Evolutionary conservation across 2,329 filamentous ascomycete genomes (phyloP), one percentile per base, ranked within the genome.

Genomic region (Sporothrix pallida): DNA sequence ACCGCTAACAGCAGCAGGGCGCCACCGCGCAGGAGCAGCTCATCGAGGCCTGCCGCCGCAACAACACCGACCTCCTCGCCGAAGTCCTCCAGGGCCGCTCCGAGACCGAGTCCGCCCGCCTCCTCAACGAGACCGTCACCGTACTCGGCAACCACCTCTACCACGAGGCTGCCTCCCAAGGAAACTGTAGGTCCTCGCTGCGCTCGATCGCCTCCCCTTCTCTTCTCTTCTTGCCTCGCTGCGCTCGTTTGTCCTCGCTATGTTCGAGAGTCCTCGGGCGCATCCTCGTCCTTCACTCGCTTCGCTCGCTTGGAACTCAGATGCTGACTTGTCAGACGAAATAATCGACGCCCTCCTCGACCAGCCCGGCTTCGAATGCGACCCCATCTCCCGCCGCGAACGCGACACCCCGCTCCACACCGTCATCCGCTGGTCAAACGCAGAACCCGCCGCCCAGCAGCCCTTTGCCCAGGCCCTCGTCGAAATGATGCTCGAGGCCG

Each of bases 21-120:
- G 95, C 95, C 78, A 93, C 93, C 75, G 89, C 91, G 65, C 88
- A 91, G 82, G 95, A 98, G 85, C 89, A 93, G 79, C 89, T 98
- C 78, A 90, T 98, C 83, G 95, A 97, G 85, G 93, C 96, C 79
- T 97, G 93, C 84, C 93, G 95, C 75, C 90, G 94, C 80, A 95
- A 98, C 87, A 98, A 98, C 84, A 91, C 91, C 77, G 91, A 95
- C 72, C 90, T 98, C 75, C 89, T 98, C 73, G 84, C 88, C 78
- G 91, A 96, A 79, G 88, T 95, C 73, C 87, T 98, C 77, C 83
- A 87, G 58, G 84, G 84, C 77, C 88, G 88, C 77, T 83, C 84
- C 74, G 89, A 91, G 72, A 87, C 89, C 74, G 87, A 92, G 79
- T 89, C 93, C 75, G 90, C 94, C 48, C 82, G 88, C 70, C 90